Base-by-base conservation (phyloP, 805 yeast species). In the Debaryomyces tyrocola region DNA sequence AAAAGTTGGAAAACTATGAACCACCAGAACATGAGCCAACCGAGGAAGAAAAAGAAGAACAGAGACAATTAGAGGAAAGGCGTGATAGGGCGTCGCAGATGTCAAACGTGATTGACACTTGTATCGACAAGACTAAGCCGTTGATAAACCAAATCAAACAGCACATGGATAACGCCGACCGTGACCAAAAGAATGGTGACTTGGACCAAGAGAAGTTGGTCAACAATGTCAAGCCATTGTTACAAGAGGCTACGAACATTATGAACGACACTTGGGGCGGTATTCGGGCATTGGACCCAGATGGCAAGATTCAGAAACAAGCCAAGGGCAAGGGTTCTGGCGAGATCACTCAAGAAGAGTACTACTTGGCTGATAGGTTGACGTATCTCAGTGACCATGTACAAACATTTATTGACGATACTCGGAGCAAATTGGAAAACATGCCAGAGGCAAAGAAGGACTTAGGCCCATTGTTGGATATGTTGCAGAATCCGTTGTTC, bases 391-490 rank as follows among this genome's bases (percentile, higher is more conserved):
- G 39, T 36, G 39, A 36, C 39, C 21, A 36, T 14, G 39, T 36
- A 14, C 39, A 36, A 20, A 4, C 39, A 4, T 36, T 36, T 14
- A 36, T 36, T 36, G 39, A 36, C 39, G 39, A 36, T 36, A 36
- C 39, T 36, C 2, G 39, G 6, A 36, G 27, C n/a, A 36, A 36
- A 36, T 36, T 36, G 39, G 39, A 36, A 3, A 36, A 36, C 39
- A 36, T 18, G 39, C 39, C 39, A 36, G 27, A 36, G 39, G 39
- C 39, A 3, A 36, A 36, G 39, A 36, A 36, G 39, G 39, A 36
- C n/a, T 14, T 36, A 6, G 6, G 6, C 27, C 39, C 39, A 36
- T 36, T 36, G 39, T 36, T 36, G 39, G 17, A 36, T 14, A 9
- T 36, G 39, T 36, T 36, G 39, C 39, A 36, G 21, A 5, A 4